A percentile compares a stretch with the other conserved stretches of the same genome.
Conservation (phyloP, 2,329 filamentous ascomycete species). For the Bisporella sp. region DNA sequence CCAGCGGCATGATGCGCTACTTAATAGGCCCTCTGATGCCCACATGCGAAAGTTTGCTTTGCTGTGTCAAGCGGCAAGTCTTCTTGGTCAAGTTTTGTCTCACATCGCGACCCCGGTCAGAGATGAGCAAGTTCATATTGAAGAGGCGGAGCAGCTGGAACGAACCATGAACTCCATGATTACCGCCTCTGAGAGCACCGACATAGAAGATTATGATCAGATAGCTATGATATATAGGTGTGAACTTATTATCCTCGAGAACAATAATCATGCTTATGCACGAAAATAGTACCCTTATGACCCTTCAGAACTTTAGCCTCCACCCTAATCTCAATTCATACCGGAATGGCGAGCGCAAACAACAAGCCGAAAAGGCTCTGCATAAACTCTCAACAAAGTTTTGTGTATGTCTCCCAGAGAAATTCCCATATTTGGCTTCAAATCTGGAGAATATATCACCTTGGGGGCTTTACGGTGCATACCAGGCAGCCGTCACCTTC, state of each 20-base stretch:
- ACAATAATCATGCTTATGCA: background rate
- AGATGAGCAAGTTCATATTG: background rate
- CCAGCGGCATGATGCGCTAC: background rate
- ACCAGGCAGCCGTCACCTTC: background rate
- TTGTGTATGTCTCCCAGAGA: background rate
- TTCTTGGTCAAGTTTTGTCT: slow-evolving; percentile 1
- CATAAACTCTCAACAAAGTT: background rate
- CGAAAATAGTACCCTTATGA: background rate
- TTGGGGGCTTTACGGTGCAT: background rate
- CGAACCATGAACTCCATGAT: background rate
- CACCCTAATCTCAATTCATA: background rate
- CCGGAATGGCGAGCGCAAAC: background rate
- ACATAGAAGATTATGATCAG: background rate
- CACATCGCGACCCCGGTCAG: background rate
- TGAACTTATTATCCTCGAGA: background rate
- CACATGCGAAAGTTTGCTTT: background rate
- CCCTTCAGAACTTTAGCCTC: background rate
- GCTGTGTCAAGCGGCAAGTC: background rate
- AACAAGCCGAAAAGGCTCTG: background rate
- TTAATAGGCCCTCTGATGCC: background rate
- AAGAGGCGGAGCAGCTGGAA: background rate
- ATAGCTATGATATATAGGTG: background rate
- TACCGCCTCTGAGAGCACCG: background rate
- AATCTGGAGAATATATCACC: background rate
- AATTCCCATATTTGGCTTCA: background rate